These are phyloP conservation scores for Linum lewisii DNA, from an alignment of 345 rosid genomes.

Conservation along the genomic window DNA sequence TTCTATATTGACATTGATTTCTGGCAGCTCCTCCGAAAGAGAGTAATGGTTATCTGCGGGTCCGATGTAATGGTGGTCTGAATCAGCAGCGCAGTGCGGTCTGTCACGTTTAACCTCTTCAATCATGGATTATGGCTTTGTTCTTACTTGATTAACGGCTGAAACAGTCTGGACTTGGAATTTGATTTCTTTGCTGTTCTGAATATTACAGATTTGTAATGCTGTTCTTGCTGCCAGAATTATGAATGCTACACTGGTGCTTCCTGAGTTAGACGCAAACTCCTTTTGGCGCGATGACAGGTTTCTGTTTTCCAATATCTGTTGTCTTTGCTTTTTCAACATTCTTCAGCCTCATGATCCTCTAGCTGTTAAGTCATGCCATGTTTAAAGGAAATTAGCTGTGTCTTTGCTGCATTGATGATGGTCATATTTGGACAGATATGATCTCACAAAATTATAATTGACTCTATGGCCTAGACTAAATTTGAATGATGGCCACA, in stretches of 20 bases:
- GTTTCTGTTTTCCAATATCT: constrained; percentile 24
- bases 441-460: no score
- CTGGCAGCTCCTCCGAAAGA: constrained; percentile 77
- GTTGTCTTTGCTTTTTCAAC: not conserved
- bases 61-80: constrained; percentile 95
- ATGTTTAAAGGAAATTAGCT: no score
- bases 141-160: not conserved
- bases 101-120: constrained; percentile 17
- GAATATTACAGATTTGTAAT: constrained; percentile 71
- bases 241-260: constrained; percentile 96
- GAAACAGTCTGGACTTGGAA: not conserved
- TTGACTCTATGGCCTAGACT: no score
- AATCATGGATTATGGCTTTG: not conserved
- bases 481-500: no score
- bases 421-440: no score
- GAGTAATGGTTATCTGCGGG: constrained; percentile 87
- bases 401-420: no score
- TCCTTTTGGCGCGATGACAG: constrained; percentile 99
- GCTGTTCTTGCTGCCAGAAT: constrained; percentile 99
- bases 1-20: constrained; percentile 9
- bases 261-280: constrained; percentile 96
- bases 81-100: constrained; percentile 99
- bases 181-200: constrained; percentile 8
- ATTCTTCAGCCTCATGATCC: no score
- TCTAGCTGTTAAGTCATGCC: no score